These are phyloP conservation scores for Pichia sorboxylosa DNA, from an alignment of 1,139 yeast genomes.

Conservation along the genomic window DNA sequence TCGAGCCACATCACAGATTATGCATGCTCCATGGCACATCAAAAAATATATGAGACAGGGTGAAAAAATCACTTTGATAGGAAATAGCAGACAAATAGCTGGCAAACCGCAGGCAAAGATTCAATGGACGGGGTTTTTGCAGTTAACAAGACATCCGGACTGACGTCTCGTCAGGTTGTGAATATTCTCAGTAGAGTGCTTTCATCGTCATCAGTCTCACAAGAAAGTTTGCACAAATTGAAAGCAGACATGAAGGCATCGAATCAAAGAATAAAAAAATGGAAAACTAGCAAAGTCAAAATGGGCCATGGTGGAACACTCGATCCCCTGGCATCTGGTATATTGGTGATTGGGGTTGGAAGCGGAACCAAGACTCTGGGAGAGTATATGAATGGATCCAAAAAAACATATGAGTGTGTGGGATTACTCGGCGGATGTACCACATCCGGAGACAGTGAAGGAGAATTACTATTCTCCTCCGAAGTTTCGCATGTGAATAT, in stretches of 20 bases:
- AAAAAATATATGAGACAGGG: too few species aligned
- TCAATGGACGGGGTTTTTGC: slow-evolving; percentile 85
- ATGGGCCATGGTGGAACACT: slow-evolving; percentile 98
- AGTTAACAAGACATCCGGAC: slow-evolving; percentile 79
- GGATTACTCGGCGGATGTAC: slow-evolving; percentile 86
- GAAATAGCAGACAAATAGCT: too few species aligned
- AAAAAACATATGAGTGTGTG: slow-evolving; percentile 68
- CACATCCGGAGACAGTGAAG: slow-evolving; percentile 90
- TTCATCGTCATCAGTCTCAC: slow-evolving; percentile 48
- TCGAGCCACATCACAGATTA: too few species aligned
- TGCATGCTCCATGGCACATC: too few species aligned
- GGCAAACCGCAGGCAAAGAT: not conserved
- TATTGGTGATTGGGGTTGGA: slow-evolving; percentile 83
- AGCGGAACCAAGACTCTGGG: slow-evolving; percentile 75
- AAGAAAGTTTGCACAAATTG: slow-evolving; percentile 39
- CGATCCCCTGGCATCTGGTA: slow-evolving; percentile 92
- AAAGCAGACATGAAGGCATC: slow-evolving; percentile 38
- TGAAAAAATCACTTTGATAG: too few species aligned
- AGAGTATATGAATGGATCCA: slow-evolving; percentile 58
- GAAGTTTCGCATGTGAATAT: slow-evolving; percentile 47
- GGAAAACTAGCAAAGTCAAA: slow-evolving; percentile 44
- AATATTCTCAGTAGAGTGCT: slow-evolving; percentile 52
- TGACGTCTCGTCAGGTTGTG: slow-evolving; percentile 67
- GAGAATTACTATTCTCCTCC: slow-evolving; percentile 56
- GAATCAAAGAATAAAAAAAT: slow-evolving; percentile 16